Evolutionary conservation across 805 yeast species (phyloP).

Genomic region (Candida krabiensis): DNA sequence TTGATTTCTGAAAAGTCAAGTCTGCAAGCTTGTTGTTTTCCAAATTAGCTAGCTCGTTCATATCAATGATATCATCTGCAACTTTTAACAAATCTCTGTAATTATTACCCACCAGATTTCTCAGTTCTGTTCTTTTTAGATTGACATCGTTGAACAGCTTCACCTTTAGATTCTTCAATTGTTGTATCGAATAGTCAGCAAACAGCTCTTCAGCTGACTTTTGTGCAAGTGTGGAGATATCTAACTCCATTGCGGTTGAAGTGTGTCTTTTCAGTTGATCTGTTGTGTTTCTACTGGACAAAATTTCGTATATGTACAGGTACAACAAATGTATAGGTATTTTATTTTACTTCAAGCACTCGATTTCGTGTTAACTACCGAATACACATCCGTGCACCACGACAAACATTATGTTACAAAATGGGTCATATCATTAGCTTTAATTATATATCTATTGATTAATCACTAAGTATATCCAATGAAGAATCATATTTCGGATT

Average conservation of each 20-base stretch:
- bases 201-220: slow-evolving; percentile 27
- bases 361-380: too few relatives aligned
- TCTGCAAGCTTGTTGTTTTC: slow-evolving; percentile 29
- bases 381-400: too few relatives aligned
- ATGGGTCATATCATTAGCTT: too few relatives aligned
- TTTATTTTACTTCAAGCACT: too few relatives aligned
- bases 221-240: slow-evolving; percentile 8
- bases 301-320: too few relatives aligned
- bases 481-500: too few relatives aligned
- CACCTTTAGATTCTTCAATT: slow-evolving; percentile 24
- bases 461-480: too few relatives aligned
- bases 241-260: slow-evolving; percentile 7
- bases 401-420: too few relatives aligned
- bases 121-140: slow-evolving; percentile 25
- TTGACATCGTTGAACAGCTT: slow-evolving; percentile 22
- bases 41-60: slow-evolving; percentile 28
- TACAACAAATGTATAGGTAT: too few relatives aligned
- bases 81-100: slow-evolving; percentile 36
- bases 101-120: slow-evolving; percentile 34
- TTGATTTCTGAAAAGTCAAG: slow-evolving; percentile 30
- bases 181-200: slow-evolving; percentile 28
- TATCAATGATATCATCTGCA: slow-evolving; percentile 37
- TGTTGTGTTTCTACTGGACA: too few relatives aligned
- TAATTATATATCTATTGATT: too few relatives aligned
- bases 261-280: too few relatives aligned